Conservation (phyloP, 139 green algal genomes). For the Gonium pectorale region DNA sequence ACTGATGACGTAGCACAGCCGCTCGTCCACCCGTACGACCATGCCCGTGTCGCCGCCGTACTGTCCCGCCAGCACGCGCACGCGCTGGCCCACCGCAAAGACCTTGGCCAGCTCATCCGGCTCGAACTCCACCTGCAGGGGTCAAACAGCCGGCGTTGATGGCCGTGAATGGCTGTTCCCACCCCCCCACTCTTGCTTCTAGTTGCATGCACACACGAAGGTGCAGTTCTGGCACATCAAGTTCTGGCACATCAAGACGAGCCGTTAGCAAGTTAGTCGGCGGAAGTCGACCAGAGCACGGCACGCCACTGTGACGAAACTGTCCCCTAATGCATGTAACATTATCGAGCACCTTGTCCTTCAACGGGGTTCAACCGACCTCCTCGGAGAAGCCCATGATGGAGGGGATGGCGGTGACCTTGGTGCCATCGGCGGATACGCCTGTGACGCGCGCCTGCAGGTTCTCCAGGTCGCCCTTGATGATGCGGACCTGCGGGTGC, state of each 20-base stretch:
- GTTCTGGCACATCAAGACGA: too few species aligned
- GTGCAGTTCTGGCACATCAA: too few species aligned
- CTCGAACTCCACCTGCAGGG: conserved; percentile 66
- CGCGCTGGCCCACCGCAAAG: conserved; percentile 87
- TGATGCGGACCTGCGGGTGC: conserved; percentile 52
- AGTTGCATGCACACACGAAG: too few species aligned
- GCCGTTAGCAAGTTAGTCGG: too few species aligned
- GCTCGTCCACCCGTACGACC: conserved; percentile 84
- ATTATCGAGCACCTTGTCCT: too few species aligned
- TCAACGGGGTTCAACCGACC: conserved; percentile 71
- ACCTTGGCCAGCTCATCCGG: conserved; percentile 80
- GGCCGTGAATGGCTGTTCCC: too few species aligned
- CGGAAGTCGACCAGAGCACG: too few species aligned
- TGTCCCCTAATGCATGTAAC: too few species aligned
- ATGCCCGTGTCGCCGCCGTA: conserved; percentile 90
- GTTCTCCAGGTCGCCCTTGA: conserved; percentile 87
- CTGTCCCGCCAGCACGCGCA: conserved; percentile 86
- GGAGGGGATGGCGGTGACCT: conserved; percentile 73
- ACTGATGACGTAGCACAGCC: conserved; percentile 78
- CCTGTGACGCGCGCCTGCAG: conserved; percentile 77
- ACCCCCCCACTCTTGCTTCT: too few species aligned
- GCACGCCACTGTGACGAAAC: too few species aligned
- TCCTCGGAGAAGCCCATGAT: conserved; percentile 65
- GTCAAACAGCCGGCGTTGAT: too few species aligned
- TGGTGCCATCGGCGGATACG: conserved; percentile 47